A percentile compares a stretch with the other conserved stretches of the same genome.
Conservation (phyloP, 345 rosid species). For the Gossypium stocksii region DNA sequence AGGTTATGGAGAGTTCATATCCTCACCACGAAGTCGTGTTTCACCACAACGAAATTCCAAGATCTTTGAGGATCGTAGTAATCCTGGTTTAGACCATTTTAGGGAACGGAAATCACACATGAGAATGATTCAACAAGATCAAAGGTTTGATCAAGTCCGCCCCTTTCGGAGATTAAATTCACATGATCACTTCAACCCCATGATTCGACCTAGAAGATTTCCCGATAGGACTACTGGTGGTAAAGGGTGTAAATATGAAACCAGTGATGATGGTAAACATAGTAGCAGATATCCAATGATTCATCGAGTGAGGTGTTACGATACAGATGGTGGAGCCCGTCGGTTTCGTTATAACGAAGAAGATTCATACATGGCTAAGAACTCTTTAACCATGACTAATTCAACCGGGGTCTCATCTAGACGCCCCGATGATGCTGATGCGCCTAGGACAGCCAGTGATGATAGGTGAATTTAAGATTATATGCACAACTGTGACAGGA, state of each 20-base stretch:
- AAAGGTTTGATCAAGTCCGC: slow-evolving; percentile 35
- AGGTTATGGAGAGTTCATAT: slow-evolving; percentile 33
- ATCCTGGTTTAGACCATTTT: slow-evolving; percentile 27
- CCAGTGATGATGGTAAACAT: slow-evolving; percentile 27
- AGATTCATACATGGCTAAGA: slow-evolving; percentile 18
- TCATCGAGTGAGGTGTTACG: slow-evolving; percentile 27
- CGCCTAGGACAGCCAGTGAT: slow-evolving; percentile 1
- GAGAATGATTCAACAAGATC: slow-evolving; percentile 29
- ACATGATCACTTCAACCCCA: slow-evolving; percentile 26
- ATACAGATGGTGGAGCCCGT: slow-evolving; percentile 20
- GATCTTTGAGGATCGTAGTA: slow-evolving; percentile 37
- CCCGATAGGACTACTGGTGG: slow-evolving; percentile 17
- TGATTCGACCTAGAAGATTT: slow-evolving; percentile 28
- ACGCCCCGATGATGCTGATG: slow-evolving; percentile 3
- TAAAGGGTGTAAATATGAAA: slow-evolving; percentile 29
- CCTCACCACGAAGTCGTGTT: slow-evolving; percentile 31
- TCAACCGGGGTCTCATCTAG: slow-evolving; percentile 7
- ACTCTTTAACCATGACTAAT: slow-evolving; percentile 14
- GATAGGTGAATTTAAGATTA: slow-evolving; percentile 2
- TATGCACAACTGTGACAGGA: background rate
- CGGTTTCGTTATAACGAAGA: slow-evolving; percentile 21
- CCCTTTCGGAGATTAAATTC: slow-evolving; percentile 22
- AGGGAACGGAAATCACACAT: slow-evolving; percentile 38
- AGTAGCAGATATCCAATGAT: slow-evolving; percentile 31
- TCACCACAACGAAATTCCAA: slow-evolving; percentile 29